A percentile compares a stretch with the other conserved stretches of the same genome.
These are phyloP conservation scores for Pichia sp. DNA, from an alignment of 1,139 yeast genomes.

Conservation along the genomic window DNA sequence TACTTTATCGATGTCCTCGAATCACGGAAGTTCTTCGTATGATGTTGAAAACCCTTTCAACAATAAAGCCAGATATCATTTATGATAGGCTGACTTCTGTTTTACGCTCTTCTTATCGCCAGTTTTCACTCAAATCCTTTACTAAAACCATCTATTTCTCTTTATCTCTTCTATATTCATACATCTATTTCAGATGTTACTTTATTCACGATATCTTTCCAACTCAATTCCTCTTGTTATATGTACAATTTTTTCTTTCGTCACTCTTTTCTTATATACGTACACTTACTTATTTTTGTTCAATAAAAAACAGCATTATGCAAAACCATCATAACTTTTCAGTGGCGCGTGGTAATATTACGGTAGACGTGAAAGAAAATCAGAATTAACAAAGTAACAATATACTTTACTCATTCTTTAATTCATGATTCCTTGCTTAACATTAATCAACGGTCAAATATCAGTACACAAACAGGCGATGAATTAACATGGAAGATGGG, in stretches of 20 bases:
- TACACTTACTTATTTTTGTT: neutral
- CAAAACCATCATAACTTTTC: too few species aligned
- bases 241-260: neutral
- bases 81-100: neutral
- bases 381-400: neutral
- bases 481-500: neutral
- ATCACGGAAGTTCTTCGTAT: neutral
- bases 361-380: too few species aligned
- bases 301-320: too few species aligned
- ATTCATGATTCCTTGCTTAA: too few species aligned
- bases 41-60: slow-evolving; percentile 14
- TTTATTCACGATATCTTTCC: neutral
- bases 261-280: neutral
- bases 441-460: too few species aligned
- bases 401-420: too few species aligned
- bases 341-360: neutral
- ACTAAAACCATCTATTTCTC: neutral
- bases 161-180: neutral
- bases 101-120: neutral
- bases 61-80: neutral
- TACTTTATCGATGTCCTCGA: neutral
- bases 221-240: neutral
- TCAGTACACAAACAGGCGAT: neutral
- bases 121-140: neutral
- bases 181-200: neutral